phyloP scores from a whole-genome alignment of 2,329 filamentous ascomycete genomes.

The Albifimbria verrucaria region DNA sequence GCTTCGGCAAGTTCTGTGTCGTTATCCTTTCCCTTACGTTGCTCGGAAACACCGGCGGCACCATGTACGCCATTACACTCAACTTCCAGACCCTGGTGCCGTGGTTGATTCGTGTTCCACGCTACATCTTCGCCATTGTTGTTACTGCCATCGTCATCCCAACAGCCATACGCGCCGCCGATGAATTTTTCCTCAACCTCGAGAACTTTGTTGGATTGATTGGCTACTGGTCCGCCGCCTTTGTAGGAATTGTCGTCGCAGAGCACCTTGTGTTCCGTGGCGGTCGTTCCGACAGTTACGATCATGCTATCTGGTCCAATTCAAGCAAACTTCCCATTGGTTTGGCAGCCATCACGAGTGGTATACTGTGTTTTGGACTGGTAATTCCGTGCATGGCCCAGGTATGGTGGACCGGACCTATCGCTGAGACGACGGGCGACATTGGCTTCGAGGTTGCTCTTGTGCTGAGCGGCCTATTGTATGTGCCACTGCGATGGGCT shows the following conservation, averaged over 20 bases:
- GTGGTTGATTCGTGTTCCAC: conserved; percentile 51
- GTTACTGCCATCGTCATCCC: conserved; percentile 59
- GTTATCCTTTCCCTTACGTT: conserved; percentile 56
- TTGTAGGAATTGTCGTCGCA: conserved; percentile 44
- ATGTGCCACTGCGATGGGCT: conserved; percentile 42
- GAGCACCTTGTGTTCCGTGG: conserved; percentile 48
- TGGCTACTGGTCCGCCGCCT: conserved; percentile 57
- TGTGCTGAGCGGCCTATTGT: conserved; percentile 43
- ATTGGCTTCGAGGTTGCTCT: conserved; percentile 65
- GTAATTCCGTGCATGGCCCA: conserved; percentile 59
- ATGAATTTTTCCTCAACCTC: conserved; percentile 54
- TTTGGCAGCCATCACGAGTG: conserved; percentile 43
- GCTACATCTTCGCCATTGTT: conserved; percentile 54
- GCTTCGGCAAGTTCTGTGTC: conserved; percentile 60
- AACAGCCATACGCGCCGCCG: conserved; percentile 52
- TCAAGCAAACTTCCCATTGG: conserved; percentile 42
- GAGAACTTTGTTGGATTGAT: conserved; percentile 56
- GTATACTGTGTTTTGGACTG: conserved; percentile 43
- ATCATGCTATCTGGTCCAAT: conserved; percentile 45
- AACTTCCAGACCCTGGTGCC: conserved; percentile 63
- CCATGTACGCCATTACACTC: conserved; percentile 60
- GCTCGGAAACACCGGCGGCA: conserved; percentile 57
- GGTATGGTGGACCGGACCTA: conserved; percentile 59
- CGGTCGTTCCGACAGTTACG: conserved; percentile 40
- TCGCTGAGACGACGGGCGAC: conserved; percentile 58